Evolutionary conservation across 768 basidiomycete genomes (phyloP).

Genomic region (Pulveroboletus sp.): DNA sequence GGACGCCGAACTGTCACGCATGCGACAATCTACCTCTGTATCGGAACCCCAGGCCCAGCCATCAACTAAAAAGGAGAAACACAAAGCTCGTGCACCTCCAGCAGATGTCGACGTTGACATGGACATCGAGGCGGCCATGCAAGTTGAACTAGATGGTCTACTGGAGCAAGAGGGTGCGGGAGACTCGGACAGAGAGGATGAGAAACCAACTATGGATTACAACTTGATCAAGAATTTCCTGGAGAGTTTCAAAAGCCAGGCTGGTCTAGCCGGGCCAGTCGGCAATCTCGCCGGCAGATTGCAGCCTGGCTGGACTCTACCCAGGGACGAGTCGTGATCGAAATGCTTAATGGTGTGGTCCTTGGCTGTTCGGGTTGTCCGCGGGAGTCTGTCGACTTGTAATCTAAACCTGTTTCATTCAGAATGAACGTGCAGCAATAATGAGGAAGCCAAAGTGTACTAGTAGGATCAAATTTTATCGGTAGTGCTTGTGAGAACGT

Average conservation of each 20-base stretch:
- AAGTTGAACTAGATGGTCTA: slow-evolving; percentile 70
- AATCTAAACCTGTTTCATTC: no score
- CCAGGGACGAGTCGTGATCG: slow-evolving; percentile 59
- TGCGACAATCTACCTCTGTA: slow-evolving; percentile 29
- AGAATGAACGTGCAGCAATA: no score
- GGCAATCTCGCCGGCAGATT: slow-evolving; percentile 84
- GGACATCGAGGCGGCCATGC: slow-evolving; percentile 85
- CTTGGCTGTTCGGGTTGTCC: neutral
- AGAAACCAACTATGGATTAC: slow-evolving; percentile 64
- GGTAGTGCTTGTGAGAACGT: neutral
- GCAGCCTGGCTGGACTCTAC: slow-evolving; percentile 69
- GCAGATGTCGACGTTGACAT: slow-evolving; percentile 46
- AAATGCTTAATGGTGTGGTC: no score
- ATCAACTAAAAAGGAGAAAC: slow-evolving; percentile 47
- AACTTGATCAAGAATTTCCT: slow-evolving; percentile 94
- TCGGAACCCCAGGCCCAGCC: slow-evolving; percentile 13
- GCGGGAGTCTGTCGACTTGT: neutral
- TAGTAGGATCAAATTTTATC: slow-evolving; percentile 1
- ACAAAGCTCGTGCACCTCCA: slow-evolving; percentile 29
- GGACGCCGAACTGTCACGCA: slow-evolving; percentile 73
- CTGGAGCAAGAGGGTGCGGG: slow-evolving; percentile 46
- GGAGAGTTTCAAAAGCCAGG: slow-evolving; percentile 93
- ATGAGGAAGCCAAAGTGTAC: neutral
- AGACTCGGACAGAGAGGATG: slow-evolving; percentile 53
- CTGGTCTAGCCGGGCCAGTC: slow-evolving; percentile 85